Evolutionary conservation across 768 basidiomycete genomes (phyloP).

Genomic region (Kwoniella heveanensis): DNA sequence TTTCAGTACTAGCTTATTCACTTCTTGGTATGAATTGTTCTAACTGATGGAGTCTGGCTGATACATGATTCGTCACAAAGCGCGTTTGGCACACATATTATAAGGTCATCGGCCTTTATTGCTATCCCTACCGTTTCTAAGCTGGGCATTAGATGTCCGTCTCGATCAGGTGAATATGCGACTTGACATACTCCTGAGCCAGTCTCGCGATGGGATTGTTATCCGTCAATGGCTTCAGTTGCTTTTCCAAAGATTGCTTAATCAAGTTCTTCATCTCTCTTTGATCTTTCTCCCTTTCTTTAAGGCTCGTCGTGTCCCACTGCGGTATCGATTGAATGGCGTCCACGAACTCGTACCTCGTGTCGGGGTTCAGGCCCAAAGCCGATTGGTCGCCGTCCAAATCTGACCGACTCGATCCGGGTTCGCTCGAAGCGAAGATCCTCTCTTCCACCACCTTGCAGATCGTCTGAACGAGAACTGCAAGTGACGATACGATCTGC

Average conservation of each 20-base stretch:
- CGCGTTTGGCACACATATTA: too few species aligned
- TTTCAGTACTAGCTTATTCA: too few species aligned
- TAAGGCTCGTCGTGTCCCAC: neutral
- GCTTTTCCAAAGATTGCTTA: neutral
- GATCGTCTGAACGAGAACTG: neutral
- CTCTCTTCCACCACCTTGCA: neutral
- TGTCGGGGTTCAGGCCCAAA: neutral
- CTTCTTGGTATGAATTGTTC: too few species aligned
- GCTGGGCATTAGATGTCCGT: neutral
- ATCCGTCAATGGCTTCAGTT: neutral
- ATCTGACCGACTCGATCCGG: neutral
- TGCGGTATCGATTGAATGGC: slow-evolving; percentile 3
- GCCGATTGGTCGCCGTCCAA: neutral
- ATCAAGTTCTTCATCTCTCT: neutral
- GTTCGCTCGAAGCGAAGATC: neutral
- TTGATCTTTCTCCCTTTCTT: neutral
- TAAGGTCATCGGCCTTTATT: too few species aligned
- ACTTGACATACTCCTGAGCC: neutral
- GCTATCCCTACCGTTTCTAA: too few species aligned
- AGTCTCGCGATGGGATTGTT: neutral
- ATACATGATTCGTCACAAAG: too few species aligned
- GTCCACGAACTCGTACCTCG: slow-evolving; percentile 1
- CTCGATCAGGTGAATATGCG: neutral
- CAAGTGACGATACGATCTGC: neutral
- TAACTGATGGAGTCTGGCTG: too few species aligned